Conservation (phyloP, 257 asterid species). For the Ehretia macrophylla region DNA sequence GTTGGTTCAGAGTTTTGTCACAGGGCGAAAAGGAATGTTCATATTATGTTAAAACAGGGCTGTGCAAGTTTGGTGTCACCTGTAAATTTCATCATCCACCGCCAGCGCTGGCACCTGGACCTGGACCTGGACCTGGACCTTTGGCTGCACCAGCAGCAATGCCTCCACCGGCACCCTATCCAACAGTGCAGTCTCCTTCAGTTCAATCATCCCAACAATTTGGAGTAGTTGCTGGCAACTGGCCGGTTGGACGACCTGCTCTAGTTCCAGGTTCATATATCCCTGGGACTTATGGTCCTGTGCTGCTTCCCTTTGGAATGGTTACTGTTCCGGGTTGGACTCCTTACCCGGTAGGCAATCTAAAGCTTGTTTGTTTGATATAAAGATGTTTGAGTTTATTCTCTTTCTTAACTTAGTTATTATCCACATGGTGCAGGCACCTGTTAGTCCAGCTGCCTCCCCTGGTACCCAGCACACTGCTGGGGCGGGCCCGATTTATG, state of each 20-base stretch:
- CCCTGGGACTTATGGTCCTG: conserved; percentile 59
- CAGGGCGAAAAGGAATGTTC: conserved; percentile 81
- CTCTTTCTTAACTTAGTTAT: neutral
- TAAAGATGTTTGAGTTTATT: too few relatives aligned
- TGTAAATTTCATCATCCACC: conserved; percentile 81
- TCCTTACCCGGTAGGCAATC: conserved; percentile 49
- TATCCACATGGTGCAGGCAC: conserved; percentile 35
- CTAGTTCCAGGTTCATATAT: conserved; percentile 53
- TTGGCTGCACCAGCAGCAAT: conserved; percentile 27
- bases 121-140: conserved; percentile 24
- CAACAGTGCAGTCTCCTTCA: conserved; percentile 33
- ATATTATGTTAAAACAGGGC: conserved; percentile 62
- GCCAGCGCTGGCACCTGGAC: conserved; percentile 33
- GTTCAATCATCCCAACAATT: conserved; percentile 59
- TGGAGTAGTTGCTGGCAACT: conserved; percentile 55
- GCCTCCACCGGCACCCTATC: conserved; percentile 12
- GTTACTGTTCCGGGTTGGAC: conserved; percentile 67
- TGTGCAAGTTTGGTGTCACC: conserved; percentile 65
- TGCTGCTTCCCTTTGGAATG: conserved; percentile 26
- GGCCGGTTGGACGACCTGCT: conserved; percentile 54
- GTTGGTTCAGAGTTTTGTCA: conserved; percentile 17
- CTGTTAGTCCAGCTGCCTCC: conserved; percentile 40
- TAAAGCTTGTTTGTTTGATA: conserved; percentile 2
- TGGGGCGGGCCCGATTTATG: conserved; percentile 47
- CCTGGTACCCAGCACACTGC: conserved; percentile 40